These are phyloP conservation scores for Suillus sp. DNA, from an alignment of 768 basidiomycete genomes.

Conservation along the genomic window DNA sequence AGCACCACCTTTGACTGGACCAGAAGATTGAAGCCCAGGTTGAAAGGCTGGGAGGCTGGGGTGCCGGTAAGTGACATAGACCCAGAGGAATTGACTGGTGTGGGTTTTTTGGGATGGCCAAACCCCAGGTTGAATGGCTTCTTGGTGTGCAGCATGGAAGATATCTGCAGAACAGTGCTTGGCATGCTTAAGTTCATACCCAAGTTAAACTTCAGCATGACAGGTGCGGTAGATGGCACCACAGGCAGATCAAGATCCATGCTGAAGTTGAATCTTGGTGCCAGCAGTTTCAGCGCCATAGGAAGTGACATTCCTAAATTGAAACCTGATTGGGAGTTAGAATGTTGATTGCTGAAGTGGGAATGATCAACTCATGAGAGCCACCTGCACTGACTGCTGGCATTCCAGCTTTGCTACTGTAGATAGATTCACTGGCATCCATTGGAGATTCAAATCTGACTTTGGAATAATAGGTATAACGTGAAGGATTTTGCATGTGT, in stretches of 20 bases:
- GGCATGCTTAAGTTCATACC: neutral
- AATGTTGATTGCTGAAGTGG: neutral
- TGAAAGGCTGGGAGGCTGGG: neutral
- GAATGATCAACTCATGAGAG: neutral
- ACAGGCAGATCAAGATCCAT: neutral
- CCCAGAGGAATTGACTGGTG: no score
- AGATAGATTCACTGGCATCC: neutral
- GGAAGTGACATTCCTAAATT: neutral
- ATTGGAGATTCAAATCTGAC: neutral
- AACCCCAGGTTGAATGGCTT: neutral
- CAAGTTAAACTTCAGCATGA: neutral
- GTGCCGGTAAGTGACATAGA: no score
- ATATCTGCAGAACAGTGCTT: neutral
- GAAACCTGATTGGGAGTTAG: neutral
- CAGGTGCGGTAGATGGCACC: neutral
- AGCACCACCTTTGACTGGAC: no score
- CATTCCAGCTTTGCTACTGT: neutral
- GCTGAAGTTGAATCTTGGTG: neutral
- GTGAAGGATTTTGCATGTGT: neutral
- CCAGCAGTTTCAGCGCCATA: neutral
- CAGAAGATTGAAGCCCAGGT: neutral
- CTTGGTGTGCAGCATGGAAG: neutral
- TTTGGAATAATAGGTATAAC: neutral
- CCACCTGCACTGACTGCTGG: no score
- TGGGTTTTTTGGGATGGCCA: no score